Evolutionary conservation across 768 basidiomycete genomes (phyloP).

Genomic region (Kwoniella dejecticola): DNA sequence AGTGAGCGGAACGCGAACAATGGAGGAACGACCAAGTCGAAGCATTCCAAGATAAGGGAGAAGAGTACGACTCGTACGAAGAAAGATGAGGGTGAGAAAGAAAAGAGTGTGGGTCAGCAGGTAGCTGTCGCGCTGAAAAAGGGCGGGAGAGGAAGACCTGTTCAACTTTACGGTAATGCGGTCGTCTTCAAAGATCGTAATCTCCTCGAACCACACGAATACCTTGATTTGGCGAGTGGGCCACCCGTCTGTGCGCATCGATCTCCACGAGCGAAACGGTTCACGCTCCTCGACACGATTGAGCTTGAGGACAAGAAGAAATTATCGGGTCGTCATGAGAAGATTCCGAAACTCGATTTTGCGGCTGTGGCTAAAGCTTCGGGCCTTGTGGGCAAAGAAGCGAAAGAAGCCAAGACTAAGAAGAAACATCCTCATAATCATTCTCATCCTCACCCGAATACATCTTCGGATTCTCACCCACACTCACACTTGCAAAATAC

Average conservation of each 20-base stretch:
- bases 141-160: slow-evolving; percentile 45
- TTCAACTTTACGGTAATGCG: slow-evolving; percentile 48
- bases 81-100: slow-evolving; percentile 9
- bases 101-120: slow-evolving; percentile 30
- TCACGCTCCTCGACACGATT: slow-evolving; percentile 40
- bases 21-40: background rate
- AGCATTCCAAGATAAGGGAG: slow-evolving; percentile 14
- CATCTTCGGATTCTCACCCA: too few species aligned
- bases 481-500: too few species aligned
- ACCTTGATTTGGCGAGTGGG: slow-evolving; percentile 52
- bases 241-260: slow-evolving; percentile 48
- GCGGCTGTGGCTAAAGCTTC: slow-evolving; percentile 46
- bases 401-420: slow-evolving; percentile 29
- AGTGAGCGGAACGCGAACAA: slow-evolving; percentile 9
- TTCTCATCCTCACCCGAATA: background rate
- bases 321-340: slow-evolving; percentile 44
- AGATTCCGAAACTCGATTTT: slow-evolving; percentile 48
- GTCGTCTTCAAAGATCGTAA: slow-evolving; percentile 52
- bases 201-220: slow-evolving; percentile 48
- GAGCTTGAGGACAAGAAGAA: slow-evolving; percentile 49
- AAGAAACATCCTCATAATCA: slow-evolving; percentile 18
- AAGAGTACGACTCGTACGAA: slow-evolving; percentile 21
- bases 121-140: slow-evolving; percentile 49
- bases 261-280: slow-evolving; percentile 43
- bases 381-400: slow-evolving; percentile 30